phyloP scores from a whole-genome alignment of 2,329 filamentous ascomycete species.

The Beauveria asiatica region DNA sequence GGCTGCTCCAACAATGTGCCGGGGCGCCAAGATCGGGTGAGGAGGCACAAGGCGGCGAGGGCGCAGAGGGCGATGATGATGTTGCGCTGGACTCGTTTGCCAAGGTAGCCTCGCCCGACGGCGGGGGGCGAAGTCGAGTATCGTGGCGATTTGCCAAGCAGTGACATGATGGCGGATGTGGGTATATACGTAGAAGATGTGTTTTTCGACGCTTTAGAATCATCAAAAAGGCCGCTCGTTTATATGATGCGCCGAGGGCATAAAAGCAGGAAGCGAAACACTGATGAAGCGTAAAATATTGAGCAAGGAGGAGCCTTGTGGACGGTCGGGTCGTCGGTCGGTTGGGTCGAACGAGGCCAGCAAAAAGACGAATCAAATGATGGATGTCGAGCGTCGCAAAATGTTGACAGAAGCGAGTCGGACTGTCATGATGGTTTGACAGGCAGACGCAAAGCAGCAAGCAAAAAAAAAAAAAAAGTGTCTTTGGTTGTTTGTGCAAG shows the following conservation, averaged over 20 bases:
- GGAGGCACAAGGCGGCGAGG: not conserved
- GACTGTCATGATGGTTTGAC: not conserved
- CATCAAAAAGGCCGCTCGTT: not conserved
- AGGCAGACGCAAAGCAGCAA: not conserved
- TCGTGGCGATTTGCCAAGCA: not conserved
- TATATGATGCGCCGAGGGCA: not conserved
- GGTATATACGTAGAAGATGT: not conserved
- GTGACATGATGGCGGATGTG: not conserved
- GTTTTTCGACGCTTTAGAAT: too few relatives aligned
- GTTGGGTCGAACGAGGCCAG: not conserved
- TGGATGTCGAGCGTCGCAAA: not conserved
- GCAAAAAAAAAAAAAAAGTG: not conserved
- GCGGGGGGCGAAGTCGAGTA: not conserved
- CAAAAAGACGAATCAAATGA: not conserved
- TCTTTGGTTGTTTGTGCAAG: not conserved
- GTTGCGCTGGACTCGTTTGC: not conserved
- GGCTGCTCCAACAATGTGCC: not conserved
- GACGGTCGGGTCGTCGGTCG: not conserved
- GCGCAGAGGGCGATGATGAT: not conserved
- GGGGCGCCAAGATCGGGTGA: not conserved
- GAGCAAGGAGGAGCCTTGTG: too few relatives aligned
- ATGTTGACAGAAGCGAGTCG: not conserved
- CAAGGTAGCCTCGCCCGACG: not conserved
- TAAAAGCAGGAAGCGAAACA: too few relatives aligned
- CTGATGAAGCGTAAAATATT: too few relatives aligned